Evolutionary conservation across 148 eudicot species (phyloP).

Genomic region (Cornus florida): DNA sequence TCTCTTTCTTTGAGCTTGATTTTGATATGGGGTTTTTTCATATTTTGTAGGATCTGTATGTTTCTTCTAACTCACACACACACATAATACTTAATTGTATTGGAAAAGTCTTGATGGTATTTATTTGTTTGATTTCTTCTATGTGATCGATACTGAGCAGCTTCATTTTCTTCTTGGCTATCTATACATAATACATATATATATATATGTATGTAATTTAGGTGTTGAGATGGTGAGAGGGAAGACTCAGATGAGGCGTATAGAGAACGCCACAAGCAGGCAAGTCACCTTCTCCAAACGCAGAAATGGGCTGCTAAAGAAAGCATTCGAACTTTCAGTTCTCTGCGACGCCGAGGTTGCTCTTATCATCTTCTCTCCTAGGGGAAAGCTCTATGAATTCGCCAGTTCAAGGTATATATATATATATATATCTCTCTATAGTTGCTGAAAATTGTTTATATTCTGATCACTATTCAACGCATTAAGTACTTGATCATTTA

Average conservation of each 20-base stretch:
- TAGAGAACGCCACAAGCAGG: constrained; percentile 59
- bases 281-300: constrained; percentile 63
- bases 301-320: constrained; percentile 52
- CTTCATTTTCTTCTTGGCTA: background rate
- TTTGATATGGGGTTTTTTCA: background rate
- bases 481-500: no score
- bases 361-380: constrained; percentile 52
- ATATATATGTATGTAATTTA: no score
- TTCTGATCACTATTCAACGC: no score
- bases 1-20: background rate
- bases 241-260: constrained; percentile 55
- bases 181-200: no score
- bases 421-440: background rate
- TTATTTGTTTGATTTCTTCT: constrained; percentile 12
- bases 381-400: constrained; percentile 59
- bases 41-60: background rate
- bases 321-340: constrained; percentile 54
- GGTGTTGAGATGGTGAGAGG: constrained; percentile 51
- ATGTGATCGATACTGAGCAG: background rate
- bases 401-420: constrained; percentile 46
- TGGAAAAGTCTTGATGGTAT: background rate
- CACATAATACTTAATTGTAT: no score
- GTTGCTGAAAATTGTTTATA: no score
- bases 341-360: constrained; percentile 62
- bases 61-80: background rate